Evolutionary conservation across 2,329 filamentous ascomycete genomes (phyloP), one percentile per base, ranked within the genome.

Genomic region (Botryotinia globosa): DNA sequence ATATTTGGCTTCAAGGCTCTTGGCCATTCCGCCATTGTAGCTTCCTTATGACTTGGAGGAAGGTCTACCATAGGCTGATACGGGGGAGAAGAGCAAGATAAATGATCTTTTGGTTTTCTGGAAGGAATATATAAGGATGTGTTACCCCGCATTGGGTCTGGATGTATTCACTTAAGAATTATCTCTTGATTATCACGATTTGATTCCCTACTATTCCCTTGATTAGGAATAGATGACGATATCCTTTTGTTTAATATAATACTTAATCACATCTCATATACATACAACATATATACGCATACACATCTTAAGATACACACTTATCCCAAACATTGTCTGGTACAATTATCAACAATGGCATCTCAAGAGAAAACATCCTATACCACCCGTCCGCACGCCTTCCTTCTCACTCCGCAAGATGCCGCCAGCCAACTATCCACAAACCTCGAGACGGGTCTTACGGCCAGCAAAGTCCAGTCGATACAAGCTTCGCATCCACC

Each of bases 361-460:
- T 69, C 66, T 12, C 54, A 44, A 69, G 48, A 59, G 10, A 69
- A 59, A 16, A 16, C 54, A n/a, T 39, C 63, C 44, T 73, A 59
- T 63, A 74, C 32, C 7, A 79, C 78, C 73, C 74, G 75, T 71
- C 75, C 77, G 22, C 88, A 89, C 77, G 87, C 89, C 42, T 90
- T 89, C 78, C 86, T 90, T 73, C 85, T 93, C 67, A 81, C 87
- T 34, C 85, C 87, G 77, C 83, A 87, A 75, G 86, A 91, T 81
- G 91, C 92, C 74, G 88, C 87, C 42, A 83, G 86, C 71, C 85
- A 88, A 74, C 85, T 92, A 70, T 83, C 85, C 51, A 91, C 90
- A 69, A 85, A 91, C 78, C 79, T 89, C 71, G 91, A 93, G 74
- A 89, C 87, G 79, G 92, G 92, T 56, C 84, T 94, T 61, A 88